Conservation (phyloP, 2,329 filamentous ascomycete species). For the Aspergillus ochraceoroseus region DNA sequence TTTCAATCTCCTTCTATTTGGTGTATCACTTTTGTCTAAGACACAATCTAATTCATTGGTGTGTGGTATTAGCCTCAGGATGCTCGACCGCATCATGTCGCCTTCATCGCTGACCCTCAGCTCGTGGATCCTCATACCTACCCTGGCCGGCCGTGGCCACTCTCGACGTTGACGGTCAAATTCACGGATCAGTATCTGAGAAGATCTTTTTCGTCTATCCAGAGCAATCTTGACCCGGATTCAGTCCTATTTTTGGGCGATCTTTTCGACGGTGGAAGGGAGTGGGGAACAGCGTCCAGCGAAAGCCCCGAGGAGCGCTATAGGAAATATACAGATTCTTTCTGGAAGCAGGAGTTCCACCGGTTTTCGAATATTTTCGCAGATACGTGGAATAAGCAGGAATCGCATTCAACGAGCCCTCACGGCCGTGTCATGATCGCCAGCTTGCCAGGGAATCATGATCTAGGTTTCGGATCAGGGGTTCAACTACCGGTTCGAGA, state of each 20-base stretch:
- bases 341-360: conserved; percentile 80
- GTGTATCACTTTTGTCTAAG: too few relatives aligned
- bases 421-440: conserved; percentile 72
- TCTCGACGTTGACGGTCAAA: conserved; percentile 60
- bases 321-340: conserved; percentile 70
- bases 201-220: conserved; percentile 73
- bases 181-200: conserved; percentile 89
- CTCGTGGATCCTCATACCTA: conserved; percentile 94
- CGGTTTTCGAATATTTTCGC: conserved; percentile 86
- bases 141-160: conserved; percentile 70
- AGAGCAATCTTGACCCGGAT: conserved; percentile 71
- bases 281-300: conserved; percentile 74
- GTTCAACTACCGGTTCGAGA: conserved; percentile 75
- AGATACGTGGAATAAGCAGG: conserved; percentile 59
- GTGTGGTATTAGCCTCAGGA: conserved; percentile 58
- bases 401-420: conserved; percentile 54
- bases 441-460: conserved; percentile 89
- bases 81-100: conserved; percentile 74
- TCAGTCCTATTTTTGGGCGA: conserved; percentile 89
- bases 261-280: conserved; percentile 88
- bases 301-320: conserved; percentile 62
- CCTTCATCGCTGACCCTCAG: conserved; percentile 85
- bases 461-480: conserved; percentile 82
- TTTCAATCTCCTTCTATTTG: background rate
- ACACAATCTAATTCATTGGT: too few relatives aligned